Conservation (phyloP, 345 rosid genomes). For the Eucalyptus grandis region DNA sequence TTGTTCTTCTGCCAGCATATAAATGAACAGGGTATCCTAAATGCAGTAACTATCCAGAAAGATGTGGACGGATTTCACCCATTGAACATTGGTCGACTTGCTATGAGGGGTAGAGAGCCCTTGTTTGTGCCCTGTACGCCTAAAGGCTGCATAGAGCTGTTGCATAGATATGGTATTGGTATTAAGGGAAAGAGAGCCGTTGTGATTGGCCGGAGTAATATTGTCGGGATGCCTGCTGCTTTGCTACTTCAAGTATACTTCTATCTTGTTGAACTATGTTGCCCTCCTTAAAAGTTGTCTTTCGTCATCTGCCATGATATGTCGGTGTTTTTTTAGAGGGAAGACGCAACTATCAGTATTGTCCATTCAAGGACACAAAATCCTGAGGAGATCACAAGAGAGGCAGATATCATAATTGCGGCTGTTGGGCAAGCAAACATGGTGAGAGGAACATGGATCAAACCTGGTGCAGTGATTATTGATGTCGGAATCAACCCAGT, state of each 20-base stretch:
- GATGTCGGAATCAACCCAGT: slow-evolving; percentile 90
- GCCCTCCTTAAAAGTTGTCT: background rate
- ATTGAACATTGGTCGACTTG: slow-evolving; percentile 69
- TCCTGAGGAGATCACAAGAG: slow-evolving; percentile 56
- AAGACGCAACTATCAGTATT: slow-evolving; percentile 70
- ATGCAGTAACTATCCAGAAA: slow-evolving; percentile 69
- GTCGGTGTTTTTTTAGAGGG: slow-evolving; percentile 31
- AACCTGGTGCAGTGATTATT: slow-evolving; percentile 79
- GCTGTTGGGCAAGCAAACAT: slow-evolving; percentile 80
- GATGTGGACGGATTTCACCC: slow-evolving; percentile 96
- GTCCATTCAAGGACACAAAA: slow-evolving; percentile 74
- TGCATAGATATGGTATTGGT: slow-evolving; percentile 55
- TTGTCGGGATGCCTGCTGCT: slow-evolving; percentile 95
- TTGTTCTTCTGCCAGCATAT: slow-evolving; percentile 43
- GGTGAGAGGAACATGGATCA: slow-evolving; percentile 84
- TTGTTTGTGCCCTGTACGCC: slow-evolving; percentile 83
- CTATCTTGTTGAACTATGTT: background rate
- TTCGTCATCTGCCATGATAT: background rate
- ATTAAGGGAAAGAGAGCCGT: slow-evolving; percentile 85
- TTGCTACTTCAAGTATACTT: slow-evolving; percentile 55
- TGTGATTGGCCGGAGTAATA: slow-evolving; percentile 86
- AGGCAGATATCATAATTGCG: slow-evolving; percentile 72
- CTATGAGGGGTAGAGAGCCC: slow-evolving; percentile 85
- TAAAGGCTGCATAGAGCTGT: slow-evolving; percentile 81
- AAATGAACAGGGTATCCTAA: slow-evolving; percentile 60